Base-by-base conservation (phyloP, 768 basidiomycete genomes). In the Suillus sp. region DNA sequence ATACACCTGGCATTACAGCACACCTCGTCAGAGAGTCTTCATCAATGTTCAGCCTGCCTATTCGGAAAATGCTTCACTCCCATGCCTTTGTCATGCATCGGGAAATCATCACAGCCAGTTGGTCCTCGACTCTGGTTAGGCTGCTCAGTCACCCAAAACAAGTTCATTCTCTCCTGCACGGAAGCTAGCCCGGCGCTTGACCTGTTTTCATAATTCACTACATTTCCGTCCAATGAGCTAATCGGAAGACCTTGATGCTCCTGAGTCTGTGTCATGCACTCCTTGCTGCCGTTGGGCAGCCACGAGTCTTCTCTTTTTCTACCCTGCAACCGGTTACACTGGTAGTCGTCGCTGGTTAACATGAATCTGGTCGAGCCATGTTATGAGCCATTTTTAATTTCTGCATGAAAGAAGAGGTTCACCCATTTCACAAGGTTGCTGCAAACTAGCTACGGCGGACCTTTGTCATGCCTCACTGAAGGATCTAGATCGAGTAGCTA, bases 241-340 rank as follows among this genome's bases (percentile, higher is more conserved):
- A 67, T 71, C 54, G 55, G 70, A 25, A 69, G 74, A 76, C 42
- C 70, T 85, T 16, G 60, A 68, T 4, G 16, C 37, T 38, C 22
- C 55, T 27, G 10, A 38, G 25, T 38, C 37, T 38, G 18, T 54
- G 37, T 30, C 38, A 40, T 27, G 27, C 38, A 30, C 76, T 91
- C 18, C 65, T 71, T 14, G 65, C 58, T 1, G 54, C 66, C 4
- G 77, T 84, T 22, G 73, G 75, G 11, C 59, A 64, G 10, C 68
- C 74, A 34, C 78, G 89, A 18, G 78, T 89, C 0, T 92, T 87
- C 72, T 90, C 90, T 3, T 79, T 91, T 11, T 92, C 90, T 67
- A 84, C 86, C 2, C 77, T 81, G 7, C 78, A 83, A 7, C 68
- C 71, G 8, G 74, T 91, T 16, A 75, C 84, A 3, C 50, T 67